Evolutionary conservation across 2,329 filamentous ascomycete species (phyloP), one percentile per base, ranked within the genome.

Genomic region (Penicillium sp.): DNA sequence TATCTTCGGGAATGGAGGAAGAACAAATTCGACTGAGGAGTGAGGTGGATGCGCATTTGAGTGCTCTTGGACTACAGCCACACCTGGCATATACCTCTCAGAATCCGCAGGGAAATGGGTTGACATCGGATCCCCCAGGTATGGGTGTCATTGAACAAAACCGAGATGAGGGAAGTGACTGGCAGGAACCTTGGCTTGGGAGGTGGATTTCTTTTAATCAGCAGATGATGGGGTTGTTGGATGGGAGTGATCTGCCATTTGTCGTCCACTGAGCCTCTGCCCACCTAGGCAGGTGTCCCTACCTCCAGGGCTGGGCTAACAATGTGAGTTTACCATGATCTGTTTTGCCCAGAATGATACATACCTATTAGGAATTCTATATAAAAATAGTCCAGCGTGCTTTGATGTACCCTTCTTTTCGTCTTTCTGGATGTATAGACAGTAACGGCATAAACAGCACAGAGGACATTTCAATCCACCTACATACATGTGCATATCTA

Each of bases 201-300:
- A 39, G 24, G 9, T 50, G 47, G 47, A 29, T 50, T 31, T 50
- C 47, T 22, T 50, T 50, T 22, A 50, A 50, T 39, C 47, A 50
- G 24, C 47, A 50, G 34, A 40, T 50, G 35, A 50, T 50, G 47
- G 35, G 37, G 18, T 31, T 40, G n/a, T 29, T 50, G 16, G 47
- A 40, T 20, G 22, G 26, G 8, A 49, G 16, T 16, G 46, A 49
- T 38, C 14, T 49, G 32, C 34, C 46, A 14, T 49, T 49, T 31
- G 29, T 29, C 26, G 9, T 29, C 29, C 29, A 29, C 29, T 29
- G 29, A 29, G 29, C 29, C 29, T 29, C 10, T 29, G 29, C 9
- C 29, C 29, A 29, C 29, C 29, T 29, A 29, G 24, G 24, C 24
- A 26, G 24, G 7, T 26, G 24, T 26, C 24, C 24, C 24, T 26